Evolutionary conservation across 257 asterid species (phyloP).

Genomic region (Anisodus tanguticus): DNA sequence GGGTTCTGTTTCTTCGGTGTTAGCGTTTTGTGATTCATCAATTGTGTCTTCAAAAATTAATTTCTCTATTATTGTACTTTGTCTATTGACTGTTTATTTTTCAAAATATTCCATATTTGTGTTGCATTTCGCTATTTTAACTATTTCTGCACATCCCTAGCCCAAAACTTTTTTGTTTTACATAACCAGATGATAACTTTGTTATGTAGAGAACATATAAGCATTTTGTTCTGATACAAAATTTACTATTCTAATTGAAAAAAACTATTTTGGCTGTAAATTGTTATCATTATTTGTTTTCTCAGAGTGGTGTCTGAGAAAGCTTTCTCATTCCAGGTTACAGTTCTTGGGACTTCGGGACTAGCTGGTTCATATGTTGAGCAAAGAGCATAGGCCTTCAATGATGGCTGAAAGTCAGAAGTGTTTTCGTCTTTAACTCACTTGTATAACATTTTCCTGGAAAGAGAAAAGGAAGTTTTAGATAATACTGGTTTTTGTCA

Average conservation of each 20-base stretch:
- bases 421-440: background rate
- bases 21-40: background rate
- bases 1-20: conserved; percentile 12
- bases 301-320: background rate
- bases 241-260: background rate
- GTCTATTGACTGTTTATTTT: background rate
- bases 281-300: background rate
- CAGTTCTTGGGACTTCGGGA: conserved; percentile 95
- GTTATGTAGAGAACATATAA: background rate
- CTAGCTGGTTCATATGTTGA: conserved; percentile 94
- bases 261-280: background rate
- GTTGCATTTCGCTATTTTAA: background rate
- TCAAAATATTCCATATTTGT: background rate
- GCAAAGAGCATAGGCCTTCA: conserved; percentile 67
- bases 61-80: background rate
- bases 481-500: background rate
- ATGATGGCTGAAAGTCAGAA: background rate
- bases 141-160: background rate
- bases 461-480: background rate
- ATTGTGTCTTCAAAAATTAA: background rate
- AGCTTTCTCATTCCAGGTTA: conserved; percentile 58
- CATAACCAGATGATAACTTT: background rate
- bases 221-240: conserved; percentile 1
- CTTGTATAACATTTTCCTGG: background rate
- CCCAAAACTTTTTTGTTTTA: background rate